Conservation (phyloP, 2,329 filamentous ascomycete species). For the Fusarium heterosporum region DNA sequence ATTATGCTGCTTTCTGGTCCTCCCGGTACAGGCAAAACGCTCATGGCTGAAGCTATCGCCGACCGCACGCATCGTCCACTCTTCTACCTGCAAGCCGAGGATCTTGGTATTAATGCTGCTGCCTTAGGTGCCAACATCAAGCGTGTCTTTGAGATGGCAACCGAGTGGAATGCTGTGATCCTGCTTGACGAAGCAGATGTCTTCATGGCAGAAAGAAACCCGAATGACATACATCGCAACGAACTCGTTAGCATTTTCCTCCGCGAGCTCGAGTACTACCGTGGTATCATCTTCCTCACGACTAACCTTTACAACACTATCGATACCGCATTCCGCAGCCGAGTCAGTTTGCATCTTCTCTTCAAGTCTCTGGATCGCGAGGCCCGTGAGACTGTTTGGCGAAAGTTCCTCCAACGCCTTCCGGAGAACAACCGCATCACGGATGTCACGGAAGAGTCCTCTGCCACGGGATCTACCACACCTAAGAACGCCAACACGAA, state of each 20-base stretch:
- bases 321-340: constrained; percentile 59
- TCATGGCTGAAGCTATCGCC: constrained; percentile 59
- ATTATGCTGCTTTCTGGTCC: constrained; percentile 60
- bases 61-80: constrained; percentile 59
- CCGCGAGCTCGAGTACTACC: constrained; percentile 59
- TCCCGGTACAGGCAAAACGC: constrained; percentile 61
- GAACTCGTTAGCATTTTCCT: constrained; percentile 62
- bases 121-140: constrained; percentile 61
- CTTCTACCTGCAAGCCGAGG: constrained; percentile 59
- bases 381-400: constrained; percentile 58
- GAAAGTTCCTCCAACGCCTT: constrained; percentile 58
- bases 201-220: constrained; percentile 61
- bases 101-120: constrained; percentile 59
- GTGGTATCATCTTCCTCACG: constrained; percentile 60
- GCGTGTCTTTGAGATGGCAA: constrained; percentile 60
- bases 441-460: constrained; percentile 1
- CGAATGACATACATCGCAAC: constrained; percentile 60
- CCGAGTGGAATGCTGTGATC: constrained; percentile 63
- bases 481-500: constrained; percentile 4
- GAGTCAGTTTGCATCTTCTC: constrained; percentile 60
- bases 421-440: constrained; percentile 29
- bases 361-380: constrained; percentile 56
- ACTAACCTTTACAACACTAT: constrained; percentile 58
- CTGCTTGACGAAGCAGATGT: constrained; percentile 67
- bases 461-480: constrained; percentile 14